Evolutionary conservation across 805 yeast genomes (phyloP).

Genomic region (Wickerhamiella hasegawae): DNA sequence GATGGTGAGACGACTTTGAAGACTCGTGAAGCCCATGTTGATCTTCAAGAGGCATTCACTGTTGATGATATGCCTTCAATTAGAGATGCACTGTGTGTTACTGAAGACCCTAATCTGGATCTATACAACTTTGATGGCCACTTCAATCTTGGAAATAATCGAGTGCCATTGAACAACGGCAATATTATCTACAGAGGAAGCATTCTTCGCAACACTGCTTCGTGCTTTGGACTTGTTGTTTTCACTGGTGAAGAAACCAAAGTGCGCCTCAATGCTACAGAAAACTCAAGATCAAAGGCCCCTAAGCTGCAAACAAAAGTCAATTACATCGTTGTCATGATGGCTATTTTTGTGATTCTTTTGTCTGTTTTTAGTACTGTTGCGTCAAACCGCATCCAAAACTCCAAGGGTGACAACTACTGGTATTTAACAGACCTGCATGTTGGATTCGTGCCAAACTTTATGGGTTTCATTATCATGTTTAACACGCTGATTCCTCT

Average conservation of each 20-base stretch:
- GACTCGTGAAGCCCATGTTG: constrained; percentile 50
- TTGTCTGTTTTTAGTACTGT: constrained; percentile 69
- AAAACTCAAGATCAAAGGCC: constrained; percentile 79
- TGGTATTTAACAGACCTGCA: constrained; percentile 69
- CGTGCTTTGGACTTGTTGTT: constrained; percentile 61
- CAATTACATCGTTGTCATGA: constrained; percentile 67
- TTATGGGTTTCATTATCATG: constrained; percentile 96
- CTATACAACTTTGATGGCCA: constrained; percentile 80
- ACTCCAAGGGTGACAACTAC: constrained; percentile 22
- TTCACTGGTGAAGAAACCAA: constrained; percentile 95
- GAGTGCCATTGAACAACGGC: constrained; percentile 55
- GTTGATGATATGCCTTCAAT: constrained; percentile 34
- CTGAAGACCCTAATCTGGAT: constrained; percentile 87
- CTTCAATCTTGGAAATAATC: constrained; percentile 23
- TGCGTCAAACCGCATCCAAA: constrained; percentile 39
- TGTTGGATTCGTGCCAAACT: constrained; percentile 73
- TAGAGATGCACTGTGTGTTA: constrained; percentile 39
- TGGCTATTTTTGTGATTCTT: constrained; percentile 67
- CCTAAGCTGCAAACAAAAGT: constrained; percentile 79
- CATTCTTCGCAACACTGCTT: constrained; percentile 66
- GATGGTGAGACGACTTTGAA: constrained; percentile 96
- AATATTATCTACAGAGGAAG: constrained; percentile 87
- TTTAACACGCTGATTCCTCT: constrained; percentile 90
- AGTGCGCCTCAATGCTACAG: constrained; percentile 85
- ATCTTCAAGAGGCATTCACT: constrained; percentile 30